phyloP scores from a whole-genome alignment of 805 yeast genomes.

The Kuraishia capsulata region DNA sequence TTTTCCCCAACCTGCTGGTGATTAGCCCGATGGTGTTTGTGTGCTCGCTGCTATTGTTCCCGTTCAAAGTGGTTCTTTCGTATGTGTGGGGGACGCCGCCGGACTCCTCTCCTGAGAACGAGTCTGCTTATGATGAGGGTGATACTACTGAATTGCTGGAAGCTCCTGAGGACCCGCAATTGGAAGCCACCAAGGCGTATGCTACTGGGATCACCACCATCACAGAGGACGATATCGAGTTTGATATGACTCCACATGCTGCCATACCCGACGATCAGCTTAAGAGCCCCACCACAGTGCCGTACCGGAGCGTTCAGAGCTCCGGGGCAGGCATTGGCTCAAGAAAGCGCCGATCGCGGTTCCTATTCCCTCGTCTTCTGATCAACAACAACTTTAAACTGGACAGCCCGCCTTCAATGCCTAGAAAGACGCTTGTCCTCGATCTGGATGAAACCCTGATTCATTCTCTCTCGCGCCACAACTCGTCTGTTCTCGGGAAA shows the following conservation, averaged over 20 bases:
- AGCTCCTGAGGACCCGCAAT: neutral
- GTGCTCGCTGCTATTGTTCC: conserved; percentile 48
- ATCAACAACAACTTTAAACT: conserved; percentile 20
- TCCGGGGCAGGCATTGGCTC: conserved; percentile 3
- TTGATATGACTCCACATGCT: conserved; percentile 13
- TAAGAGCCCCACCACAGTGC: conserved; percentile 20
- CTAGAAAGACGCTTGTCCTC: conserved; percentile 60
- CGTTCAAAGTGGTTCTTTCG: conserved; percentile 32
- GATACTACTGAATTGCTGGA: neutral
- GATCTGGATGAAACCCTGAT: conserved; percentile 94
- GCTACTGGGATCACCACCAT: conserved; percentile 16
- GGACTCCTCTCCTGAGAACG: neutral
- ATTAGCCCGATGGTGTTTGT: conserved; percentile 40
- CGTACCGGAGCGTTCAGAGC: neutral
- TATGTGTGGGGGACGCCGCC: neutral
- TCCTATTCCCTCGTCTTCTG: conserved; percentile 23
- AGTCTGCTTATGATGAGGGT: neutral
- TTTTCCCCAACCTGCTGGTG: conserved; percentile 40
- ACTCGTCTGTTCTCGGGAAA: conserved; percentile 31
- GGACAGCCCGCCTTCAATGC: conserved; percentile 19
- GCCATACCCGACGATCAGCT: conserved; percentile 18
- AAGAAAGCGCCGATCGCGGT: conserved; percentile 9
- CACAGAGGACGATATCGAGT: conserved; percentile 24
- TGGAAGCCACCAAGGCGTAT: conserved; percentile 1
- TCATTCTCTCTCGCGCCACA: conserved; percentile 74